A percentile compares a stretch with the other conserved stretches of the same genome.
These are phyloP conservation scores for Hansfordia pulvinata DNA, from an alignment of 2,329 filamentous ascomycete species.

Conservation along the genomic window DNA sequence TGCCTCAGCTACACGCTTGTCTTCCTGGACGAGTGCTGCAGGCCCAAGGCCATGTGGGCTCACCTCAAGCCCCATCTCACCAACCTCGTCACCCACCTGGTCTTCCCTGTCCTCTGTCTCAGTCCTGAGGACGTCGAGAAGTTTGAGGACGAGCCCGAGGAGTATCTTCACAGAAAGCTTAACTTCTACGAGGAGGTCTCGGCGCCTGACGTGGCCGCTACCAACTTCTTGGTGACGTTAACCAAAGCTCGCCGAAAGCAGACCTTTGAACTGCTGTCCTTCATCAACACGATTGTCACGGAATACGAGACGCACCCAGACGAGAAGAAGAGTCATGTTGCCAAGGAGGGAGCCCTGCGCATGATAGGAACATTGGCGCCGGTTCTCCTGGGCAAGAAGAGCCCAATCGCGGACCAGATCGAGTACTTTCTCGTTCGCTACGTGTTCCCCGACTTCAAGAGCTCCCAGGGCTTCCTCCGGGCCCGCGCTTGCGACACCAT, in stretches of 20 bases:
- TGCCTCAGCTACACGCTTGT: conserved; percentile 87
- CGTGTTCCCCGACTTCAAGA: conserved; percentile 96
- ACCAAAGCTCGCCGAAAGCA: conserved; percentile 93
- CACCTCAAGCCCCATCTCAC: conserved; percentile 88
- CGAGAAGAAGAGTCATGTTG: conserved; percentile 81
- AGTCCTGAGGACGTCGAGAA: conserved; percentile 85
- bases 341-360: conserved; percentile 89
- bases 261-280: conserved; percentile 86
- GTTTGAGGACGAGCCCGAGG: conserved; percentile 87
- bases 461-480: conserved; percentile 79
- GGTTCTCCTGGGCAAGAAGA: conserved; percentile 95
- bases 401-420: conserved; percentile 91
- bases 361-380: conserved; percentile 95
- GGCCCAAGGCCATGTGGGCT: conserved; percentile 94
- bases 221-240: conserved; percentile 88
- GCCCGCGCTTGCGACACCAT: conserved; percentile 93
- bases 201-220: conserved; percentile 86
- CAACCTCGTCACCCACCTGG: conserved; percentile 82
- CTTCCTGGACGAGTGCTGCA: conserved; percentile 93
- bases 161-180: conserved; percentile 92
- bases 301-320: conserved; percentile 77
- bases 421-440: conserved; percentile 98
- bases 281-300: conserved; percentile 90
- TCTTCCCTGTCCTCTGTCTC: conserved; percentile 91
- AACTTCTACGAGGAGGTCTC: conserved; percentile 98